Base-by-base conservation (phyloP, 345 rosid genomes). In the Bruguiera gymnorhiza region DNA sequence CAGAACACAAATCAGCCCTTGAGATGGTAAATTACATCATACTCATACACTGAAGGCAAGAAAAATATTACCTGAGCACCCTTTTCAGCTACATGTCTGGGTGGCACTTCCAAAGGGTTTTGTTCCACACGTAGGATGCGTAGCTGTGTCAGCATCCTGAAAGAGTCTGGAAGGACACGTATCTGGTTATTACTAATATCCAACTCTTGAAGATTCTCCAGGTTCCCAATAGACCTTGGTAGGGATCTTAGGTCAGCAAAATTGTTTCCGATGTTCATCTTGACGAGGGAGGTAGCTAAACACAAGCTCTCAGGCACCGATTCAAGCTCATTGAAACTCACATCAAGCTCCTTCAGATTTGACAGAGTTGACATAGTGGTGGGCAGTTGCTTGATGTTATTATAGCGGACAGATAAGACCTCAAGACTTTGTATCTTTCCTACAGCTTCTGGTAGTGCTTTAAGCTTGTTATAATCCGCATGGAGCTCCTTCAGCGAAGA, bases 171-270 rank as follows among this genome's bases (percentile, higher is more conserved):
- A 76, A 95, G 97, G 77, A 80, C 73, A 20, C 86, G 88, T 77
- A 95, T 95, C 83, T 95, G 97, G 83, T 95, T 95, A 73, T 95
- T 95, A 84, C 99, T 92, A 63, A 95, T 90, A 77, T 95, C 96
- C 60, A 95, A 68, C 84, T 90, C 99, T 75, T 95, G 91, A 34
- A 95, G 98, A 83, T 73, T 84, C 86, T 87, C 96, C 32, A 95
- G 98, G 83, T 95, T 92, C 68, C 98, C 98, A 62, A 92, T 87
- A 62, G 97, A 86, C 81, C 96, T 88, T 0, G 98, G 99, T 26
- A 95, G 86, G 67, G 81, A 75, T 75, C 81, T 84, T 70, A 95
- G 69, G 81, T 92, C 94, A 57, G 98, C 97, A 74, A 95, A 95
- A 65, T 95, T 95, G 89, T 92, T 95, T 53, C 98, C 96, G 62